Percentiles rank a stretch among this genome's conserved stretches.
These are phyloP conservation scores for Rhodotorula mucilaginosa DNA, from an alignment of 1,284 basidiomycete species.

Conservation along the genomic window DNA sequence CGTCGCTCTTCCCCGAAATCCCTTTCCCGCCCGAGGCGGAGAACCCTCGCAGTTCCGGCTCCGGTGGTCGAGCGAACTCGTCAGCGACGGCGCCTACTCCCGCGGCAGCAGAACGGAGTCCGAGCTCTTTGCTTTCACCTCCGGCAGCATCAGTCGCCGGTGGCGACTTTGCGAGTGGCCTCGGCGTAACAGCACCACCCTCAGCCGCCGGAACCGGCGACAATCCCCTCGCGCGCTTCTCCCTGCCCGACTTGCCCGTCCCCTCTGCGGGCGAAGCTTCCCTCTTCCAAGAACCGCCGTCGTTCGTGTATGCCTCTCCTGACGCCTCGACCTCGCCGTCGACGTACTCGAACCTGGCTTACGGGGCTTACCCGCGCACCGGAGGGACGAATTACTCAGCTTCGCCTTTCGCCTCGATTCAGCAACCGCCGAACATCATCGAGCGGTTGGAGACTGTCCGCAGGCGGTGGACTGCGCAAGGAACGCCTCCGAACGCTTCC, in stretches of 20 bases:
- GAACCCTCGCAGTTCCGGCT: not conserved
- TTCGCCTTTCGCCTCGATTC: not conserved
- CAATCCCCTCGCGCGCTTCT: conserved; percentile 39
- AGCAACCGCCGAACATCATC: not conserved
- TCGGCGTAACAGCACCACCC: not conserved
- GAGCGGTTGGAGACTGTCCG: conserved; percentile 20
- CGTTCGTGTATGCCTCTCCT: conserved; percentile 6
- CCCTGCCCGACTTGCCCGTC: conserved; percentile 21
- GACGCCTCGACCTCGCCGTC: not conserved
- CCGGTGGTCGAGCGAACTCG: not conserved
- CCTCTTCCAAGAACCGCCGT: conserved; percentile 19
- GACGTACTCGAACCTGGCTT: conserved; percentile 19
- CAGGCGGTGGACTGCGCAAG: not conserved
- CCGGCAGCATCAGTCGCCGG: not conserved
- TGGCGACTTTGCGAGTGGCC: not conserved
- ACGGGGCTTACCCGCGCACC: conserved; percentile 28
- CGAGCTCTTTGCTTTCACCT: not conserved
- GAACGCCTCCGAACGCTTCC: not conserved
- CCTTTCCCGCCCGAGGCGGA: conserved; percentile 36
- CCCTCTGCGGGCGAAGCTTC: conserved; percentile 30
- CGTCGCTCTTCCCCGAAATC: conserved; percentile 26
- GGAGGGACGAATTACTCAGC: not conserved
- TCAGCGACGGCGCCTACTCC: not conserved
- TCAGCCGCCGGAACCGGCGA: not conserved
- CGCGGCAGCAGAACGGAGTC: not conserved